Conservation (phyloP, 1,284 basidiomycete genomes). For the Cystobasidiaceae sp. region DNA sequence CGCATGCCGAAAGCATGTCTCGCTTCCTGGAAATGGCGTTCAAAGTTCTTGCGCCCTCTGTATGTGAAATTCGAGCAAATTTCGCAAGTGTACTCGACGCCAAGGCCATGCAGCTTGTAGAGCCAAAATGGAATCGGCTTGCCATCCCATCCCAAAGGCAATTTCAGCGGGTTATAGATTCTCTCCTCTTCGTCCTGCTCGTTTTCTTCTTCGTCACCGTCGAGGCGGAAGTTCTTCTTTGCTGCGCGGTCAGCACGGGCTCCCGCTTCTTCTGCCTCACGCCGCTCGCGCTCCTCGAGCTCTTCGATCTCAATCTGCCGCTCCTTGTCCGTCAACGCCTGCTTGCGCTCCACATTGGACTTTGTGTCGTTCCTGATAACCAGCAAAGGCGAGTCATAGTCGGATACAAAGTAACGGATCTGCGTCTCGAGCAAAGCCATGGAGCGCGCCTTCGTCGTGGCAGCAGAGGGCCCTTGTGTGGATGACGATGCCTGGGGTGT, state of each 20-base stretch:
- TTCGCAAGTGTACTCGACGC: conserved; percentile 95
- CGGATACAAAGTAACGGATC: conserved; percentile 59
- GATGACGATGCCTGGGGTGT: conserved; percentile 34
- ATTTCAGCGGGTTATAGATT: conserved; percentile 95
- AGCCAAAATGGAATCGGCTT: conserved; percentile 99
- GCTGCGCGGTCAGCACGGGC: conserved; percentile 54
- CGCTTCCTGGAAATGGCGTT: conserved; percentile 88
- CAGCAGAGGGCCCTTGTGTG: conserved; percentile 17
- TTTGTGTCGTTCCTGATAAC: conserved; percentile 74
- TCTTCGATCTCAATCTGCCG: conserved; percentile 86
- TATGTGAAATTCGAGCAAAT: conserved; percentile 73
- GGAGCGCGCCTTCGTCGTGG: conserved; percentile 58
- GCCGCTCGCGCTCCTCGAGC: conserved; percentile 51
- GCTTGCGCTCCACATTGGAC: conserved; percentile 90
- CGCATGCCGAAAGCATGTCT: conserved; percentile 98
- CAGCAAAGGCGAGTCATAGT: conserved; percentile 54
- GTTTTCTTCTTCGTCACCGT: conserved; percentile 51
- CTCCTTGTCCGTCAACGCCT: conserved; percentile 92
- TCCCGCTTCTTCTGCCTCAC: conserved; percentile 56
- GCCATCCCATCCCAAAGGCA: conserved; percentile 96
- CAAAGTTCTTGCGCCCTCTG: conserved; percentile 94
- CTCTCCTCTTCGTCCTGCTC: conserved; percentile 90
- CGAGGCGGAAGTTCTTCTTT: conserved; percentile 30
- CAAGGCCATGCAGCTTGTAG: conserved; percentile 94
- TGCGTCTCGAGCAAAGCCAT: conserved; percentile 71